Percentiles rank a stretch among this genome's conserved stretches.
phyloP scores from a whole-genome alignment of 2,329 filamentous ascomycete genomes.

The Trichoderma brevicompactum region DNA sequence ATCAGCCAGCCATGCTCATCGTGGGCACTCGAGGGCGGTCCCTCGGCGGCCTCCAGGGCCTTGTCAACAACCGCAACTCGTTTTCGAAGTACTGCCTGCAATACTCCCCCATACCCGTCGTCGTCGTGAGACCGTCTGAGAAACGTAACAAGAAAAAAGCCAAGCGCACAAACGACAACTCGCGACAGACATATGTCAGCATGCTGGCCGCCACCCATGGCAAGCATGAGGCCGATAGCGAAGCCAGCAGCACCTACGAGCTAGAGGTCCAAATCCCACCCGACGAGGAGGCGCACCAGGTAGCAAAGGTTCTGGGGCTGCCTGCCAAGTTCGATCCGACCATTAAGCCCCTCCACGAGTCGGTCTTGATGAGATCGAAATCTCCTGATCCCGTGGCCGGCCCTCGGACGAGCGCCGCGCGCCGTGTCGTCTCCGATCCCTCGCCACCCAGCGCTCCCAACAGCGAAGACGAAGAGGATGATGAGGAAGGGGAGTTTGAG shows the following conservation, averaged over 20 bases:
- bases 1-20: constrained; percentile 88
- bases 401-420: constrained; percentile 30
- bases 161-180: constrained; percentile 79
- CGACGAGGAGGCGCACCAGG: constrained; percentile 67
- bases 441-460: constrained; percentile 42
- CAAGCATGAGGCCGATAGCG: constrained; percentile 62
- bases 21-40: constrained; percentile 87
- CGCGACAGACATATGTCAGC: constrained; percentile 74
- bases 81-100: constrained; percentile 95
- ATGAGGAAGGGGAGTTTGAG: constrained; percentile 50
- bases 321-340: constrained; percentile 67
- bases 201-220: constrained; percentile 70
- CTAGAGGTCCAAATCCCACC: constrained; percentile 59
- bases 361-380: constrained; percentile 28
- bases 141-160: constrained; percentile 89
- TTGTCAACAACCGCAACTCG: constrained; percentile 77
- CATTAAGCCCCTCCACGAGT: constrained; percentile 58
- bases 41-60: constrained; percentile 81
- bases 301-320: constrained; percentile 65
- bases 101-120: constrained; percentile 89
- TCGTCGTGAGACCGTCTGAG: constrained; percentile 84
- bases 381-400: constrained; percentile 31
- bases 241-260: constrained; percentile 57
- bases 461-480: constrained; percentile 49
- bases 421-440: constrained; percentile 34